These are phyloP conservation scores for Gnomoniopsis smithogilvyi DNA, from an alignment of 2,329 filamentous ascomycete species.

Conservation along the genomic window DNA sequence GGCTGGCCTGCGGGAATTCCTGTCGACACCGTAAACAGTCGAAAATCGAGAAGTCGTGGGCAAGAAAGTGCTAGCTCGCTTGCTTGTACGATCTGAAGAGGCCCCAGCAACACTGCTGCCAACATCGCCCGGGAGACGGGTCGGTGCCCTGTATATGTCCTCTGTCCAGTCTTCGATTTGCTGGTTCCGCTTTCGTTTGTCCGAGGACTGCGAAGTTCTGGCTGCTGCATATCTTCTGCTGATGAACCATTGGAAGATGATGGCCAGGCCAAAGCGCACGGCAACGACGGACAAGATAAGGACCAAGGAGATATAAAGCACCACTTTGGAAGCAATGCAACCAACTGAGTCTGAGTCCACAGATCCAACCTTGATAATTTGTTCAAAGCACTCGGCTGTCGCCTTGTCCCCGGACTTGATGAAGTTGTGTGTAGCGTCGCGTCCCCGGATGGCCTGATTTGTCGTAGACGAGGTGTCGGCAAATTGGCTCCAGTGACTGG, in stretches of 20 bases:
- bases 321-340: conserved; percentile 95
- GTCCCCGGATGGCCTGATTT: conserved; percentile 68
- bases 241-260: conserved; percentile 96
- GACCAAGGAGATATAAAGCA: conserved; percentile 87
- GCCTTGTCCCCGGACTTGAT: conserved; percentile 76
- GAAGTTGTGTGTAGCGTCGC: conserved; percentile 86
- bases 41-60: conserved; percentile 95
- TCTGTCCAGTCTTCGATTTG: conserved; percentile 98
- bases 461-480: conserved; percentile 60
- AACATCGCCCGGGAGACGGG: conserved; percentile 73
- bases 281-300: conserved; percentile 89
- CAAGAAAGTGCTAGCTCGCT: conserved; percentile 79
- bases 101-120: conserved; percentile 58
- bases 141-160: conserved; percentile 91
- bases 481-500: conserved; percentile 75
- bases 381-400: conserved; percentile 80
- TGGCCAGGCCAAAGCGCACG: conserved; percentile 81
- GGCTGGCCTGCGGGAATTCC: conserved; percentile 43
- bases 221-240: conserved; percentile 78
- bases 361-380: conserved; percentile 93
- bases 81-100: conserved; percentile 68
- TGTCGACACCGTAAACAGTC: conserved; percentile 78
- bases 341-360: conserved; percentile 95
- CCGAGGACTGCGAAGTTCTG: conserved; percentile 78
- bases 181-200: conserved; percentile 79